Evolutionary conservation across 441 rosid species (phyloP).

Genomic region (Daphne laureola): DNA sequence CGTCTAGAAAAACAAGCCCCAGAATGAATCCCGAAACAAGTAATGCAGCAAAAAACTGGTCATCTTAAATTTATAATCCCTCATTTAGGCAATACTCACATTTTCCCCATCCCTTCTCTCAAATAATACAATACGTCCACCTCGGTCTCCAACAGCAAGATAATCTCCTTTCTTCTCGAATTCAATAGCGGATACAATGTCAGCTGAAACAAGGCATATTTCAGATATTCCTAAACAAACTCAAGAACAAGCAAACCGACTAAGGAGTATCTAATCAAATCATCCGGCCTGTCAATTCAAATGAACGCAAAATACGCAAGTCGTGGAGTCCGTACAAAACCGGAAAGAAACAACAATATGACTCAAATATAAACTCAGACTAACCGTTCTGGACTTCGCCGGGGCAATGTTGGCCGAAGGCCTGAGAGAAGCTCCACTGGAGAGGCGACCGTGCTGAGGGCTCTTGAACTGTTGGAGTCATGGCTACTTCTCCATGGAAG

Average conservation of each 20-base stretch:
- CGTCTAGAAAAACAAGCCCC: conserved; percentile 10
- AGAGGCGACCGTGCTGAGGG: conserved; percentile 8
- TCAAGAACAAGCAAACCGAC: too few species aligned
- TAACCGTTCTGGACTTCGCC: conserved; percentile 57
- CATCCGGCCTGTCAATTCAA: too few species aligned
- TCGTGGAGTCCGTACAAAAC: background rate
- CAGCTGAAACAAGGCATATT: conserved; percentile 24
- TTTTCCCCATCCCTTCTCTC: conserved; percentile 31
- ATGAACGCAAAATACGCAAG: too few species aligned
- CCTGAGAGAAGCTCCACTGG: conserved; percentile 65
- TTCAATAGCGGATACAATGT: conserved; percentile 42
- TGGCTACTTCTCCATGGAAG: conserved; percentile 7
- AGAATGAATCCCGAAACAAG: background rate
- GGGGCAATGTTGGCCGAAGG: conserved; percentile 47
- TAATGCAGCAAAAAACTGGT: background rate
- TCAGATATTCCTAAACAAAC: background rate
- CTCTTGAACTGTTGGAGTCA: conserved; percentile 18
- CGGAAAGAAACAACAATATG: background rate
- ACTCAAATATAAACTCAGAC: background rate
- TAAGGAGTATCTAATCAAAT: too few species aligned
- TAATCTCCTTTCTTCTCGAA: conserved; percentile 54
- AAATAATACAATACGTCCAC: conserved; percentile 60
- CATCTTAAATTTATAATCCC: background rate
- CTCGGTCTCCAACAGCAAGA: conserved; percentile 58
- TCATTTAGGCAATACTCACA: conserved; percentile 24